Base-by-base conservation (phyloP, 1,284 basidiomycete genomes). In the Cutaneotrichosporon cyanovorans region DNA sequence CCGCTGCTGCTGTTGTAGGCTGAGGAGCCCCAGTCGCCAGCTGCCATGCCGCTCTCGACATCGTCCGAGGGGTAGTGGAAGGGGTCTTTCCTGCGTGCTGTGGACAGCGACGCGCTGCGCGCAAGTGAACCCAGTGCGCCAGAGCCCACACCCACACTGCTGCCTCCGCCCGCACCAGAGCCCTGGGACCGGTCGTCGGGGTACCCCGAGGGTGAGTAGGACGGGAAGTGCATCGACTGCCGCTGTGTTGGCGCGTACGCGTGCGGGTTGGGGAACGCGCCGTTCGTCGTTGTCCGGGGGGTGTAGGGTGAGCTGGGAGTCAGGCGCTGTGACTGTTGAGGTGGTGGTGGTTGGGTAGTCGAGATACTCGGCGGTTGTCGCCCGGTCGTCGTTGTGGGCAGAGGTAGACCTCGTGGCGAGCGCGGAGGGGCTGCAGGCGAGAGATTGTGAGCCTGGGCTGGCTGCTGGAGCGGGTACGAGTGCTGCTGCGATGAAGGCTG, bases 61-160 rank as follows among this genome's bases (percentile, higher is more conserved):
- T 72, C 69, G 51, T 69, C 69, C 7, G 64, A 61, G 3, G 66
- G 59, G 45, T 69, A 68, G 10, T 63, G 58, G 47, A 68, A 69
- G 7, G 69, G 68, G 41, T 72, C 68, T 46, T 66, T 65, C 46
- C 59, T 63, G 45, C 70, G 61, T 4, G 57, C 52, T 5, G 53
- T 55, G 22, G 65, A 65, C 8, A 72, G 55, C 2, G 63, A 66
- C 3, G 69, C 64, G 37, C 64, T 67, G 18, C 69, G 52, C 0
- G 62, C 68, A 5, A 70, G 52, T 9, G 61, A 62, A 12, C 63
- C 60, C 5, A 66, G 53, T 14, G 58, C 50, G 21, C 48, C 36
- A 52, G 46, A 10, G 52, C 25, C 19, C 22, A 16, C 34, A 36
- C 22, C 35, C 35, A 19, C 19, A 19, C 35, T 18, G 20, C 25